Evolutionary conservation across 306 rosid species (phyloP), one percentile per base, ranked within the genome.

Genomic region (Luffa aegyptiaca): DNA sequence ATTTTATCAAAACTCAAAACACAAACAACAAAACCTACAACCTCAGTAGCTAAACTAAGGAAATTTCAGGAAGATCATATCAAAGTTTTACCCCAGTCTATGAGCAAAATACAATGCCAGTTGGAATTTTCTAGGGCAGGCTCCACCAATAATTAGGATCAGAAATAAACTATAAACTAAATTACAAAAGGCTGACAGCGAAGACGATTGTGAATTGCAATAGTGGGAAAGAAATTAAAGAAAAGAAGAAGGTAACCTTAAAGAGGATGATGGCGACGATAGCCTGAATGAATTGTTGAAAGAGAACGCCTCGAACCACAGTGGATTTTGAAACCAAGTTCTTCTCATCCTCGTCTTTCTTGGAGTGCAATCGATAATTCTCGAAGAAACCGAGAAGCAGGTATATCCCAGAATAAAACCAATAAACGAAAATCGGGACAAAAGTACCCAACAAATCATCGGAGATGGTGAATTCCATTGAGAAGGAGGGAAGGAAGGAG

Each of bases 221-320:
- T 2, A 69, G 0, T 69, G 9, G 33, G 14, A 69, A 17, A 69
- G 53, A 69, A 69, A n/a, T 8, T 0, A 44, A 20, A 3, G 0
- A 72, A 14, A 46, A 49, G 0, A 31, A 73, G 71, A 33, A 58
- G 39, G 6, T 37, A 6, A 79, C 82, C 82, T 79, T 79, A 39
- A 79, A 79, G 51, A 89, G 78, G 82, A 87, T 76, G 76, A 93
- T 94, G 20, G 97, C 96, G 46, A 93, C 97, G 39, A 85, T 81
- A 56, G 98, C 97, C 86, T 93, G 98, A 75, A 89, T 86, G 31
- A 89, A 82, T 89, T 93, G 98, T 77, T 93, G 97, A 86, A 93
- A 90, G 86, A 92, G 78, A 74, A 93, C 98, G 44, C 98, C 97
- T 58, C 85, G 91, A 75, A 92, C 88, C 8, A 93, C 98, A 0